Evolutionary conservation across 495 filamentous ascomycete genomes (phyloP), one percentile per base, ranked within the genome.

Genomic region (Entonaema liquescens): DNA sequence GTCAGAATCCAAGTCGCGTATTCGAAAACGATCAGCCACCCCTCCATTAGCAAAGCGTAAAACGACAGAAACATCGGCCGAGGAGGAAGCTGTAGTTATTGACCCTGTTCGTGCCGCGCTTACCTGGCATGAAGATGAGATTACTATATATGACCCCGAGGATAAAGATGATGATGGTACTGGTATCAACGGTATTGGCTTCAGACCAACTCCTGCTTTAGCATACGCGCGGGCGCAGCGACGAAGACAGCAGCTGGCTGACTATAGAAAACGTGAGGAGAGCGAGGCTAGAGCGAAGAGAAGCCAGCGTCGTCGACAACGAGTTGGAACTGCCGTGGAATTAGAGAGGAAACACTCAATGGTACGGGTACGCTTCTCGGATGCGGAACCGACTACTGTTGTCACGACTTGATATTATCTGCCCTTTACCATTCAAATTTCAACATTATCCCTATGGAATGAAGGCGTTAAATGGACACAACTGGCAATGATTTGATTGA

Each of bases 141-240:
- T 96, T 67, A 96, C 93, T 0, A 89, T 93, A 17, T 91, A 95
- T 75, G 84, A 91, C 69, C 89, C 90, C 2, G 84, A 84, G 31
- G 91, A 93, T 76, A 89, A 89, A 40, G 88, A 85, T 61, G 91
- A 93, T 69, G 91, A 93, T 78, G 91, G 91, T 26, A 91, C 91
- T 36, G 91, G 91, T 38, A 92, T 93, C 69, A 93, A 96, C 78
- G 95, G 95, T 13, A 91, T 98, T 74, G 95, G 94, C 1, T 98
- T 97, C 79, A 90, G 88, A 68, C 95, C 95, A 0, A 98, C 93
- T 8, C 86, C 94, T 17, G 91, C 91, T 33, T 89, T 94, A 31
- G 94, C 93, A 1, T 90, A 92, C 77, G 88, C 89, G 26, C 84
- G 95, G 61, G 84, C 87, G 6, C 87, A 93, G 77, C 91, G 88